Conservation (phyloP, 106 monocot species). For the Phalaenopsis equestris region DNA sequence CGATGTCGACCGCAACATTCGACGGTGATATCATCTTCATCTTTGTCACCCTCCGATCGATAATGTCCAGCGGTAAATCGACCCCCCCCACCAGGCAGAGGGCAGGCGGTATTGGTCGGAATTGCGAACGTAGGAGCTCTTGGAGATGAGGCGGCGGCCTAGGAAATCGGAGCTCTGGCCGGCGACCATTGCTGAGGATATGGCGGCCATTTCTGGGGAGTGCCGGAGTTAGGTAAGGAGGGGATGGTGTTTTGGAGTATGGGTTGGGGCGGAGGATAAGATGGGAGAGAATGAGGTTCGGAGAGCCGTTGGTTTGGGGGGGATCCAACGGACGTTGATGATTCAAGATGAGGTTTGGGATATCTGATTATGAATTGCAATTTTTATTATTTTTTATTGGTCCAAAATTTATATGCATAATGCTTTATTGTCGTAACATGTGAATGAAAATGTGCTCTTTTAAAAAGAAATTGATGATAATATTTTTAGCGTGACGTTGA, state of each 20-base stretch:
- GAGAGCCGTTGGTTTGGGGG: constrained; percentile 13
- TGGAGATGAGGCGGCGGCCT: constrained; percentile 17
- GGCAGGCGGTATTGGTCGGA: neutral
- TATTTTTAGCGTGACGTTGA: too few species aligned
- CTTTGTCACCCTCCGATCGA: constrained; percentile 79
- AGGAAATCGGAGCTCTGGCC: constrained; percentile 16
- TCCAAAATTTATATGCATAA: too few species aligned
- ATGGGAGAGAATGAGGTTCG: constrained; percentile 4
- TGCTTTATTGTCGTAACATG: too few species aligned
- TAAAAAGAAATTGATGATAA: too few species aligned
- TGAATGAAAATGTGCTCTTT: too few species aligned
- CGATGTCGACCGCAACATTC: constrained; percentile 88
- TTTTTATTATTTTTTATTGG: neutral
- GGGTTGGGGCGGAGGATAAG: constrained; percentile 16
- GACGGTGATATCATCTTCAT: constrained; percentile 99
- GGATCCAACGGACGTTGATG: constrained; percentile 17
- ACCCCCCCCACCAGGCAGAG: constrained; percentile 94
- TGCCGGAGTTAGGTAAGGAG: neutral
- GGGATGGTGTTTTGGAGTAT: neutral
- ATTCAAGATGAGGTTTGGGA: constrained; percentile 41
- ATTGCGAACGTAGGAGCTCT: neutral
- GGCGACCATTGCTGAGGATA: constrained; percentile 26
- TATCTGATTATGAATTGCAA: neutral
- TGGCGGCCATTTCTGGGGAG: constrained; percentile 25
- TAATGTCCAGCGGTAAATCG: constrained; percentile 74